Evolutionary conservation across 352 stramenopile genomes (phyloP).

Genomic region (Achlya hypogyna): DNA sequence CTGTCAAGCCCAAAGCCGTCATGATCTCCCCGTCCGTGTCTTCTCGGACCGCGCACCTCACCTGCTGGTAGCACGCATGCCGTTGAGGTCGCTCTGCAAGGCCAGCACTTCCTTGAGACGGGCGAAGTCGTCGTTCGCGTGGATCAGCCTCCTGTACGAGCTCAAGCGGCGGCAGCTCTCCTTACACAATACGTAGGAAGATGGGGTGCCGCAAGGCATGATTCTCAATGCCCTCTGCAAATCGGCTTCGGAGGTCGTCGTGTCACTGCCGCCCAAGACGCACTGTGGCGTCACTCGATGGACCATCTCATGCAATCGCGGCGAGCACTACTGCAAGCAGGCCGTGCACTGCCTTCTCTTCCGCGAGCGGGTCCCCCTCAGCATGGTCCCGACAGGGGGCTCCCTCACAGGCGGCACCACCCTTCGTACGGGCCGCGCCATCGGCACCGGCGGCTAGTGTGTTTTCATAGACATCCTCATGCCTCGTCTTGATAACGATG

Average conservation of each 20-base stretch:
- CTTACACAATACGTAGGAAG: background rate
- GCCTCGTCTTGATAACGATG: background rate
- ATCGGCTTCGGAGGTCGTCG: background rate
- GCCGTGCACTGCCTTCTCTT: background rate
- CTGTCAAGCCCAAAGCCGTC: background rate
- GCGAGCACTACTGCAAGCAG: slow-evolving; percentile 11
- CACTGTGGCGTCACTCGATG: slow-evolving; percentile 1
- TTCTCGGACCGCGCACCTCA: background rate
- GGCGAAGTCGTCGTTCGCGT: slow-evolving; percentile 14
- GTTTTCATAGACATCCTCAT: background rate
- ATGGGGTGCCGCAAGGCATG: background rate
- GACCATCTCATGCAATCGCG: slow-evolving; percentile 15
- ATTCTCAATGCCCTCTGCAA: slow-evolving; percentile 6
- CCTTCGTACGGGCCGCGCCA: background rate
- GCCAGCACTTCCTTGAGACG: slow-evolving; percentile 10
- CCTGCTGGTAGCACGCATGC: background rate
- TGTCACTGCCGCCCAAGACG: background rate
- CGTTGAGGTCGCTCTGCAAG: background rate
- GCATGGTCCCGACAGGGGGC: background rate
- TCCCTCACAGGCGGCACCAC: slow-evolving; percentile 7
- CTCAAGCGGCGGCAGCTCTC: background rate
- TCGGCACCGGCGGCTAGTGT: background rate
- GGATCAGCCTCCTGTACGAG: background rate
- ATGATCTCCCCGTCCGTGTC: background rate
- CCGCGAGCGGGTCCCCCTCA: background rate